Conservation (phyloP, 805 yeast genomes). For the Pichia cabralensis region DNA sequence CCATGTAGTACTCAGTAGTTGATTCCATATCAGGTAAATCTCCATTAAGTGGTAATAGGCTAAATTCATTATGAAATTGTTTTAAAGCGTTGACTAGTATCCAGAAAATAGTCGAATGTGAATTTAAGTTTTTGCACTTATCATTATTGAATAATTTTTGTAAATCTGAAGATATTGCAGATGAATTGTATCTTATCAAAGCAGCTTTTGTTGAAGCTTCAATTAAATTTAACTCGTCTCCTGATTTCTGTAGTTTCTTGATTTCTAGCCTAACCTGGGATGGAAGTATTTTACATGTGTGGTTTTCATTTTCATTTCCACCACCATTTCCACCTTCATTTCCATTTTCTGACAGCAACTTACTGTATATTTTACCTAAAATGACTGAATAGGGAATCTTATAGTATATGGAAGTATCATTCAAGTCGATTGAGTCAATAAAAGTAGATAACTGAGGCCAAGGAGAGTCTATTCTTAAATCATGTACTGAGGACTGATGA, state of each 20-base stretch:
- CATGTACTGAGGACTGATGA: slow-evolving; percentile 48
- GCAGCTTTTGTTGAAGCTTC: slow-evolving; percentile 33
- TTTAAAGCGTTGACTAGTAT: slow-evolving; percentile 43
- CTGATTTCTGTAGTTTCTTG: slow-evolving; percentile 4
- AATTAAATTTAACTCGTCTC: slow-evolving; percentile 28
- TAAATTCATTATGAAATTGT: slow-evolving; percentile 33
- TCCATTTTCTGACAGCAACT: slow-evolving; percentile 24
- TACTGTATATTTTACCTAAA: slow-evolving; percentile 41
- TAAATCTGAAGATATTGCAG: slow-evolving; percentile 22
- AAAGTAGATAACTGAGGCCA: slow-evolving; percentile 59
- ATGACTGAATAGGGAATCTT: slow-evolving; percentile 65
- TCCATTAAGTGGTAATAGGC: slow-evolving; percentile 61
- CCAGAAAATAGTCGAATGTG: slow-evolving; percentile 45
- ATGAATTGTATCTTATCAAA: slow-evolving; percentile 31
- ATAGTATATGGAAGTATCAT: slow-evolving; percentile 33
- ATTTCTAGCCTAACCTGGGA: slow-evolving; percentile 14
- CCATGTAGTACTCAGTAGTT: slow-evolving; percentile 50
- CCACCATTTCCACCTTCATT: slow-evolving; percentile 13
- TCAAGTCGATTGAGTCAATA: slow-evolving; percentile 41
- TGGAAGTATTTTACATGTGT: no score
- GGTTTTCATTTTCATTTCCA: no score
- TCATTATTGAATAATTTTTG: slow-evolving; percentile 19
- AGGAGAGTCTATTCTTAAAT: slow-evolving; percentile 55
- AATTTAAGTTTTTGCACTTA: slow-evolving; percentile 1
- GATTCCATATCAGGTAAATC: slow-evolving; percentile 85